These are phyloP conservation scores for Suhomyces kilbournensis DNA, from an alignment of 805 yeast genomes.

Conservation along the genomic window DNA sequence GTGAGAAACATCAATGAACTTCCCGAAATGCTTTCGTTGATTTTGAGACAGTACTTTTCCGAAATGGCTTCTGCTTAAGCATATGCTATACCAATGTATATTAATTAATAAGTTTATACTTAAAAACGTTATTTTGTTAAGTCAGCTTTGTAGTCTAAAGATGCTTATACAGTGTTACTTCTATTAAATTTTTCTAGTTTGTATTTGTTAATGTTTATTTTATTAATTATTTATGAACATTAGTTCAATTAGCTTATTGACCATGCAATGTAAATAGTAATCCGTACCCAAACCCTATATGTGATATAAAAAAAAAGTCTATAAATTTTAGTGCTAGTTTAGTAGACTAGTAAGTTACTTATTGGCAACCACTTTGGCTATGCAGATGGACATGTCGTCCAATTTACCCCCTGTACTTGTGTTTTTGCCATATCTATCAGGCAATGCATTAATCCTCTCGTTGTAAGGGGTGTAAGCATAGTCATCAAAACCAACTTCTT, in stretches of 20 bases:
- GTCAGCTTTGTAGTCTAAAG: neutral
- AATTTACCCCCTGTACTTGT: conserved; percentile 50
- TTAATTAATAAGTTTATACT: neutral
- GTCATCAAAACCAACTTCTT: conserved; percentile 51
- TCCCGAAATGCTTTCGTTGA: conserved; percentile 86
- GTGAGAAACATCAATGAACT: conserved; percentile 85
- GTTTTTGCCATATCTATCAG: conserved; percentile 28
- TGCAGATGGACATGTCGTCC: conserved; percentile 52
- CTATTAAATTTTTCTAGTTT: neutral
- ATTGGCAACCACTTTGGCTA: conserved; percentile 40
- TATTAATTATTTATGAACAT: neutral
- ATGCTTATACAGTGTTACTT: too few species aligned
- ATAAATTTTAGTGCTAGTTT: neutral
- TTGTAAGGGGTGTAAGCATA: conserved; percentile 53
- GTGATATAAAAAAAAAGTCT: neutral
- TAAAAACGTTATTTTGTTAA: neutral
- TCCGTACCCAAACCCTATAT: neutral
- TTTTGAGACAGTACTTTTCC: conserved; percentile 87
- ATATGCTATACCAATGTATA: neutral
- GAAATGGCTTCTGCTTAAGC: conserved; percentile 38
- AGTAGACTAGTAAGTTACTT: neutral
- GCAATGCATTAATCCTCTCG: conserved; percentile 46
- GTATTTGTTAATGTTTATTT: neutral
- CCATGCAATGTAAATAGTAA: neutral
- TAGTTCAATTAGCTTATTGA: neutral